Evolutionary conservation across 2,329 filamentous ascomycete genomes (phyloP).

Genomic region (Botrytis medusae): DNA sequence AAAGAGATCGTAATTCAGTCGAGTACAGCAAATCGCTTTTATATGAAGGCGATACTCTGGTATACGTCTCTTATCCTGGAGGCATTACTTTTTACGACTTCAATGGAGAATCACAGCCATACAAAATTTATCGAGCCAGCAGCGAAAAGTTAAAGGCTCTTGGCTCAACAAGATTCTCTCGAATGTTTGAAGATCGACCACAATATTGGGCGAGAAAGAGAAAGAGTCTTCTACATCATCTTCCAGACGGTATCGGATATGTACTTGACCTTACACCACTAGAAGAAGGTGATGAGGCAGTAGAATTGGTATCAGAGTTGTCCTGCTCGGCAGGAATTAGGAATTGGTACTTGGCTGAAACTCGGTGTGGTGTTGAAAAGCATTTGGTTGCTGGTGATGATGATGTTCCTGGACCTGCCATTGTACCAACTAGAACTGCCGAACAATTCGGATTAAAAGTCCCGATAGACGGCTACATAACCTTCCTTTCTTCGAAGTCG

Average conservation of each 20-base stretch:
- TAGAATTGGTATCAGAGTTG: conserved; percentile 57
- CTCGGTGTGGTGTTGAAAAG: conserved; percentile 43
- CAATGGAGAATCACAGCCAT: conserved; percentile 28
- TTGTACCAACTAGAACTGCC: background rate
- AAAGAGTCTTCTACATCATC: conserved; percentile 30
- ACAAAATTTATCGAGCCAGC: conserved; percentile 47
- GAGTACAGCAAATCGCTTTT: conserved; percentile 29
- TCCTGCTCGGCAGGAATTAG: conserved; percentile 57
- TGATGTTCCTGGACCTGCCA: conserved; percentile 36
- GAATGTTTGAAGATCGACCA: conserved; percentile 48
- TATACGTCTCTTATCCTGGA: conserved; percentile 43
- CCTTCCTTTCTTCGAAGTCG: background rate
- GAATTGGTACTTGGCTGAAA: conserved; percentile 51
- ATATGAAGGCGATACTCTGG: conserved; percentile 45
- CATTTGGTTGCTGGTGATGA: conserved; percentile 50
- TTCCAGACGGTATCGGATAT: conserved; percentile 52
- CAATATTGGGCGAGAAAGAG: conserved; percentile 44
- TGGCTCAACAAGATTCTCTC: conserved; percentile 49
- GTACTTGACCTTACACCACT: conserved; percentile 64
- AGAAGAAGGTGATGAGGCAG: conserved; percentile 60
- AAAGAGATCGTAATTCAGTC: conserved; percentile 27
- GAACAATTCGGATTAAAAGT: background rate
- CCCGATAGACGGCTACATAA: background rate
- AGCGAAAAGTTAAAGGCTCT: conserved; percentile 49
- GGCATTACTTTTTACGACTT: conserved; percentile 35